These are phyloP conservation scores for Phytophthora sp. DNA, from an alignment of 352 stramenopile genomes.

Conservation along the genomic window DNA sequence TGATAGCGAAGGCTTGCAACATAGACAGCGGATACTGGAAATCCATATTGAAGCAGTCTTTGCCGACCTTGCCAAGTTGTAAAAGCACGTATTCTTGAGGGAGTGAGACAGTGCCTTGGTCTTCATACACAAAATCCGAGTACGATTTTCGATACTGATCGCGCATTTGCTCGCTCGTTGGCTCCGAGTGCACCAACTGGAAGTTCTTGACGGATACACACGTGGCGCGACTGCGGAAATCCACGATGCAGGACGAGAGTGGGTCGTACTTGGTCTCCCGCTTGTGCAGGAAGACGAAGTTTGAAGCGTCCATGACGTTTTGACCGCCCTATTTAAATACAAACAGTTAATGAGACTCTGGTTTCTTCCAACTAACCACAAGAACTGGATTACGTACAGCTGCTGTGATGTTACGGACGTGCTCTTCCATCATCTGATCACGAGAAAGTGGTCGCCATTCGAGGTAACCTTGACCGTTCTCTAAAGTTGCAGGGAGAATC, in stretches of 20 bases:
- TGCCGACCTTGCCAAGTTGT: conserved; percentile 88
- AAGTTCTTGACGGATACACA: conserved; percentile 94
- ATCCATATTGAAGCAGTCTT: conserved; percentile 96
- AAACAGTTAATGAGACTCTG: conserved; percentile 5
- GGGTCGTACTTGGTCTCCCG: conserved; percentile 91
- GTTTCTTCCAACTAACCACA: neutral
- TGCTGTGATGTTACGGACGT: conserved; percentile 64
- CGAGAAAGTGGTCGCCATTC: conserved; percentile 76
- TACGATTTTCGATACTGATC: conserved; percentile 77
- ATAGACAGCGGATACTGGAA: conserved; percentile 93
- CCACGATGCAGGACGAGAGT: conserved; percentile 91
- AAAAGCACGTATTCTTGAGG: conserved; percentile 86
- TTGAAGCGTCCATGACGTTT: conserved; percentile 80
- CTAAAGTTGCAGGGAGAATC: conserved; percentile 71
- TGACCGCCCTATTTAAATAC: conserved; percentile 58
- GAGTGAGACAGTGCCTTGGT: conserved; percentile 84
- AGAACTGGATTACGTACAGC: conserved; percentile 40
- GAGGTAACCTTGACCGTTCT: conserved; percentile 64
- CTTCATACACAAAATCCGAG: conserved; percentile 78
- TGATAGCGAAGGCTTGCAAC: conserved; percentile 93
- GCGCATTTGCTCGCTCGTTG: conserved; percentile 66
- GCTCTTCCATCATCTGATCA: conserved; percentile 84
- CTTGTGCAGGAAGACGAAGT: conserved; percentile 87
- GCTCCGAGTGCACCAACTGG: conserved; percentile 89
- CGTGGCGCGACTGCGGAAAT: conserved; percentile 91